These are phyloP conservation scores for Claviceps digitariae DNA, from an alignment of 2,329 filamentous ascomycete genomes.

Conservation along the genomic window DNA sequence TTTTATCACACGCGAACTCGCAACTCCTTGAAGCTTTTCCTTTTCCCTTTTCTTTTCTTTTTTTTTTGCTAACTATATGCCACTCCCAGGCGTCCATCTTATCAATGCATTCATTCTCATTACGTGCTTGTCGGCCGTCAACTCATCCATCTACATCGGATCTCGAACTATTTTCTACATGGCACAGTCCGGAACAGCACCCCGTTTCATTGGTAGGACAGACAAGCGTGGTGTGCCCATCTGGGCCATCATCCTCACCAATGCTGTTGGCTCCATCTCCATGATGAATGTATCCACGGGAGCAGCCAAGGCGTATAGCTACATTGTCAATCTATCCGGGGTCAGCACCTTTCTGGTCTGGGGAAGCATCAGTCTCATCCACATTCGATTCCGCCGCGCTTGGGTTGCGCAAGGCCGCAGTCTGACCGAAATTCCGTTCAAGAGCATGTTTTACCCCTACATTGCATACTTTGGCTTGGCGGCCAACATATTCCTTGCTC, in stretches of 20 bases:
- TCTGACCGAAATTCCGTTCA: slow-evolving; percentile 40
- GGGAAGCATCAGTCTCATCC: slow-evolving; percentile 56
- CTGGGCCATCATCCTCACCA: slow-evolving; percentile 52
- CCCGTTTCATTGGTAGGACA: slow-evolving; percentile 53
- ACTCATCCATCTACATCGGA: slow-evolving; percentile 65
- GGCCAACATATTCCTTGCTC: slow-evolving; percentile 44
- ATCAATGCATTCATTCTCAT: slow-evolving; percentile 68
- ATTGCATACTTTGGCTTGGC: slow-evolving; percentile 45
- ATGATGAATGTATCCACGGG: slow-evolving; percentile 62
- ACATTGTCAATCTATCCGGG: slow-evolving; percentile 58
- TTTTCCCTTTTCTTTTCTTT: neutral
- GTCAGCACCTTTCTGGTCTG: slow-evolving; percentile 62
- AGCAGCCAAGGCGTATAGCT: slow-evolving; percentile 49
- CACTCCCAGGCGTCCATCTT: slow-evolving; percentile 44
- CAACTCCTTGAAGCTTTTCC: no score
- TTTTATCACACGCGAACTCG: no score
- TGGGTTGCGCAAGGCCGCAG: slow-evolving; percentile 45
- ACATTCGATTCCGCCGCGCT: slow-evolving; percentile 56
- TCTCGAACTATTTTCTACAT: slow-evolving; percentile 64
- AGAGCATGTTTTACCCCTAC: slow-evolving; percentile 40
- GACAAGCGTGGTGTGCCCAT: slow-evolving; percentile 49
- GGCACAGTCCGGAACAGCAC: slow-evolving; percentile 60
- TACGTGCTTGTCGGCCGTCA: slow-evolving; percentile 58
- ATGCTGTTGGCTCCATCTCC: slow-evolving; percentile 56
- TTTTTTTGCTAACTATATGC: neutral